Evolutionary conservation across 2,329 filamentous ascomycete genomes (phyloP).

Genomic region (Diaporthe velutina): DNA sequence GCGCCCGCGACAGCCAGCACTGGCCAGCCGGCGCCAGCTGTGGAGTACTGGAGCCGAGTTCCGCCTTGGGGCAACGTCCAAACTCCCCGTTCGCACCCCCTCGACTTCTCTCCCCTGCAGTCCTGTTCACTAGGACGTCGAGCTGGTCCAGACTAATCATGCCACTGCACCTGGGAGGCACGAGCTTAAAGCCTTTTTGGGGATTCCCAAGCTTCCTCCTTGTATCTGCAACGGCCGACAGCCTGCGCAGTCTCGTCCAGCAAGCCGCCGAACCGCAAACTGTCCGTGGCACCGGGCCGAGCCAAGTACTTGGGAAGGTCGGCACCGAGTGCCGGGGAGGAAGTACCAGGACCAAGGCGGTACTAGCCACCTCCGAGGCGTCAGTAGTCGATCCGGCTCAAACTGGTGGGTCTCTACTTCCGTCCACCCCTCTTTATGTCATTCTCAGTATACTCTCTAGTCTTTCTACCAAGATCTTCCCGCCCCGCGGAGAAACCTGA

Average conservation of each 20-base stretch:
- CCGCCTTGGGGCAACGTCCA: neutral
- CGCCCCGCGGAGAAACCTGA: neutral
- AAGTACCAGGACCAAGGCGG: conserved; percentile 9
- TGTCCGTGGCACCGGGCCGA: neutral
- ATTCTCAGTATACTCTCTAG: neutral
- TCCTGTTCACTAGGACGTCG: conserved; percentile 3
- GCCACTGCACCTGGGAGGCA: conserved; percentile 24
- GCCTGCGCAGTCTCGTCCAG: neutral
- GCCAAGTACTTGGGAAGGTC: neutral
- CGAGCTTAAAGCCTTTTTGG: conserved; percentile 26
- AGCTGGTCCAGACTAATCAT: conserved; percentile 13
- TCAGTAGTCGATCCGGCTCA: neutral
- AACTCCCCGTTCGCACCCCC: neutral
- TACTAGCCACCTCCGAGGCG: neutral
- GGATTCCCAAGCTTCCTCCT: neutral
- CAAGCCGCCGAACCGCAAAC: conserved; percentile 12
- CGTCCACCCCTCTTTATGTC: neutral
- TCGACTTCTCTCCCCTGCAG: neutral
- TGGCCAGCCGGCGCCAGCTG: conserved; percentile 19
- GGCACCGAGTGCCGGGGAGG: neutral
- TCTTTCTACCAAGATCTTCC: neutral
- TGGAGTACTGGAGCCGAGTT: conserved; percentile 15
- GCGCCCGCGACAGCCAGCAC: neutral
- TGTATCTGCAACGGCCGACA: conserved; percentile 9
- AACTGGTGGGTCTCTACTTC: neutral